Evolutionary conservation across 1,284 basidiomycete genomes (phyloP).

Genomic region (Inonotus hispidus): DNA sequence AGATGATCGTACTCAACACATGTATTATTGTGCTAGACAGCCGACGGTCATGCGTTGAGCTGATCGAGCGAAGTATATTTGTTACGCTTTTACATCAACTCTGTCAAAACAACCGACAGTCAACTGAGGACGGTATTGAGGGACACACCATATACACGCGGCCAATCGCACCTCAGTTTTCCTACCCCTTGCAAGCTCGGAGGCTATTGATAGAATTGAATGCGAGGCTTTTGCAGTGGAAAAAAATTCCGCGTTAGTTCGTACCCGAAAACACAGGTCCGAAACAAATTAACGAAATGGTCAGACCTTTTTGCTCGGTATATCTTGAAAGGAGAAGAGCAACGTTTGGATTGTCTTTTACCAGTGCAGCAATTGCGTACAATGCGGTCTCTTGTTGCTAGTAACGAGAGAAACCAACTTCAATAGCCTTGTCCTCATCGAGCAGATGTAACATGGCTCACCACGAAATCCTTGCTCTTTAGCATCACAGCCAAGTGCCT

Average conservation of each 20-base stretch:
- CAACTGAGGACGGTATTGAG: neutral
- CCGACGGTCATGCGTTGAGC: conserved; percentile 22
- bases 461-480: conserved; percentile 50
- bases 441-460: conserved; percentile 22
- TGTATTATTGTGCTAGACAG: conserved; percentile 45
- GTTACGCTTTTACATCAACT: conserved; percentile 39
- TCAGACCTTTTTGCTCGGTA: conserved; percentile 34
- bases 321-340: conserved; percentile 43
- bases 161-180: conserved; percentile 56
- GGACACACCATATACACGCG: conserved; percentile 55
- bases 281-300: neutral
- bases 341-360: conserved; percentile 56
- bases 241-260: neutral
- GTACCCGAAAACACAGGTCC: neutral
- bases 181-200: conserved; percentile 50
- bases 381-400: conserved; percentile 70
- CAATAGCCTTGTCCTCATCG: neutral
- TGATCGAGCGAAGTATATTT: conserved; percentile 47
- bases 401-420: neutral
- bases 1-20: conserved; percentile 54
- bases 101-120: neutral
- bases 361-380: conserved; percentile 62
- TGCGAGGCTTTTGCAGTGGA: conserved; percentile 24
- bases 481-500: conserved; percentile 44
- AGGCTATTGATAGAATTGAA: conserved; percentile 35